Evolutionary conservation across 2,329 filamentous ascomycete species (phyloP).

Genomic region (Fusarium hainanense): DNA sequence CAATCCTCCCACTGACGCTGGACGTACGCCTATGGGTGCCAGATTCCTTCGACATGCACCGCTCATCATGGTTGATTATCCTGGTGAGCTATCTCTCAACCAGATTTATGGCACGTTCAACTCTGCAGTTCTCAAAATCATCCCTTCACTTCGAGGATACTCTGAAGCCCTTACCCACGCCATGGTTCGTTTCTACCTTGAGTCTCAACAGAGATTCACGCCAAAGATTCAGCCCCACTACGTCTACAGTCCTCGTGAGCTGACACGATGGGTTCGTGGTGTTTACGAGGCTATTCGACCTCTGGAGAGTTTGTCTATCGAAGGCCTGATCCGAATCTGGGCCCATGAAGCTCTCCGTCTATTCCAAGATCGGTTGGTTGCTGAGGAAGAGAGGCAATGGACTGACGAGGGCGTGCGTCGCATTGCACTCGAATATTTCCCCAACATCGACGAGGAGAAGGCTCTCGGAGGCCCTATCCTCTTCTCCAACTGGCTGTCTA

Average conservation of each 20-base stretch:
- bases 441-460: constrained; percentile 90
- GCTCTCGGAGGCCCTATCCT: constrained; percentile 93
- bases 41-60: constrained; percentile 96
- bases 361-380: constrained; percentile 97
- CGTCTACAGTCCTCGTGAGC: constrained; percentile 97
- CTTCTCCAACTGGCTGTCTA: constrained; percentile 99
- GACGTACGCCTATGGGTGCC: constrained; percentile 91
- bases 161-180: constrained; percentile 93
- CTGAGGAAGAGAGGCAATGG: constrained; percentile 94
- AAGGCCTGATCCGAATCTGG: constrained; percentile 96
- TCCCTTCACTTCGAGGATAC: constrained; percentile 94
- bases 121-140: constrained; percentile 93
- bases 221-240: constrained; percentile 98
- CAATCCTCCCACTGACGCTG: constrained; percentile 97
- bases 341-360: constrained; percentile 95
- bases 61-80: constrained; percentile 99
- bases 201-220: constrained; percentile 94
- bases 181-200: constrained; percentile 96
- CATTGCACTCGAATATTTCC: constrained; percentile 92
- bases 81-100: constrained; percentile 90
- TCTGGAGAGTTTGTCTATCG: constrained; percentile 85
- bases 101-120: constrained; percentile 99
- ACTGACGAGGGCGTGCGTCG: constrained; percentile 88
- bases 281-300: constrained; percentile 97
- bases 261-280: constrained; percentile 97